Evolutionary conservation across 108 stramenopile species (phyloP).

Genomic region (Nitzschia sp.): DNA sequence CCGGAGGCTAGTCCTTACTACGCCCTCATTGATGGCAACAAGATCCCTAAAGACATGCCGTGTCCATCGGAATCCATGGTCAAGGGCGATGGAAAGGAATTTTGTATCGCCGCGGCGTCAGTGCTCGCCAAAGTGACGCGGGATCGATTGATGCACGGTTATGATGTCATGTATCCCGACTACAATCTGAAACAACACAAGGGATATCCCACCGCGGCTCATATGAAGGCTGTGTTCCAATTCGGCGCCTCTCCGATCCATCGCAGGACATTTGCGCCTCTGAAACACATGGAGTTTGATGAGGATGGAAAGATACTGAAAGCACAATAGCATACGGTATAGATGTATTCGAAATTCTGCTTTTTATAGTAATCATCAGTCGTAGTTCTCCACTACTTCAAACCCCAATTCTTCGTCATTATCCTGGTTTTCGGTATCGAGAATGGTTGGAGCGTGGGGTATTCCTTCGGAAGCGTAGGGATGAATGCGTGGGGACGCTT

Average conservation of each 20-base stretch:
- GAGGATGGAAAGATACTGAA: neutral
- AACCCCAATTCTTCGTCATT: neutral
- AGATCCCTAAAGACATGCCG: slow-evolving; percentile 78
- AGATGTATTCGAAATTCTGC: neutral
- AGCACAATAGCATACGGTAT: neutral
- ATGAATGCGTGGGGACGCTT: too few species aligned
- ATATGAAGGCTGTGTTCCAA: slow-evolving; percentile 63
- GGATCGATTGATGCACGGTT: slow-evolving; percentile 93
- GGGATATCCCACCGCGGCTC: slow-evolving; percentile 92
- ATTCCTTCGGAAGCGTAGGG: neutral
- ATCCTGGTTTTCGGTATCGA: neutral
- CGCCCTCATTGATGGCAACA: slow-evolving; percentile 89
- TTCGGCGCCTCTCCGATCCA: slow-evolving; percentile 89
- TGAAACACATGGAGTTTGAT: slow-evolving; percentile 72
- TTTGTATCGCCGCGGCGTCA: slow-evolving; percentile 92
- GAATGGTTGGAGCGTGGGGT: neutral
- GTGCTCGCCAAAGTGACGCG: slow-evolving; percentile 97
- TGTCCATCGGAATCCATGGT: slow-evolving; percentile 67
- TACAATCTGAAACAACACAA: slow-evolving; percentile 90
- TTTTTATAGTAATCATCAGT: neutral
- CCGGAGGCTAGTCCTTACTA: slow-evolving; percentile 7
- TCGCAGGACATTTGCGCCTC: slow-evolving; percentile 87
- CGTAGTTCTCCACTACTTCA: neutral
- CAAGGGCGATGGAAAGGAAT: slow-evolving; percentile 91
- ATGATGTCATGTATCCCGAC: slow-evolving; percentile 84